Percentiles rank a stretch among this genome's conserved stretches.
Conservation (phyloP, 2,329 filamentous ascomycete species). For the Colletotrichum noveboracense region DNA sequence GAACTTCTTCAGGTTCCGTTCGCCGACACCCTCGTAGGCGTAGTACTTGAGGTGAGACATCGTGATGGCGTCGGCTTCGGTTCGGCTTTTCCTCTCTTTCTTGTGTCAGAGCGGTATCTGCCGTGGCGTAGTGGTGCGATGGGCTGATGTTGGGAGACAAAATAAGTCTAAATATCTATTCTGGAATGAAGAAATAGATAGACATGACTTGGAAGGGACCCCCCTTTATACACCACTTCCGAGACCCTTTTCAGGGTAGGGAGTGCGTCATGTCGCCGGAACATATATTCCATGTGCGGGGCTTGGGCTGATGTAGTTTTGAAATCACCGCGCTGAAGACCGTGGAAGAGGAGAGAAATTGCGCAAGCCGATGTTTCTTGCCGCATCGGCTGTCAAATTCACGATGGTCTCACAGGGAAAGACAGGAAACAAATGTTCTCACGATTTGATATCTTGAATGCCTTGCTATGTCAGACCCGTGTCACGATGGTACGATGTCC, state of each 20-base stretch:
- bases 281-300: neutral
- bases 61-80: neutral
- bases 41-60: slow-evolving; percentile 38
- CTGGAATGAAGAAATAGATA: neutral
- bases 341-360: neutral
- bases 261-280: neutral
- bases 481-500: neutral
- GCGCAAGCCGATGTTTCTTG: neutral
- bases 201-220: neutral
- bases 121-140: neutral
- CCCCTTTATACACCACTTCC: neutral
- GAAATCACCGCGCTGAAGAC: neutral
- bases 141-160: neutral
- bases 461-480: neutral
- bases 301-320: neutral
- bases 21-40: slow-evolving; percentile 36
- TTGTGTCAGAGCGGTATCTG: neutral
- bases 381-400: neutral
- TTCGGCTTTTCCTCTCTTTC: neutral
- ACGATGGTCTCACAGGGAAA: neutral
- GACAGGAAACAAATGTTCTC: neutral
- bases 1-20: slow-evolving; percentile 33
- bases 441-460: neutral
- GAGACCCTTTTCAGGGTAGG: neutral
- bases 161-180: neutral